phyloP scores from a whole-genome alignment of 2,329 filamentous ascomycete species.

The Didymella lethalis region DNA sequence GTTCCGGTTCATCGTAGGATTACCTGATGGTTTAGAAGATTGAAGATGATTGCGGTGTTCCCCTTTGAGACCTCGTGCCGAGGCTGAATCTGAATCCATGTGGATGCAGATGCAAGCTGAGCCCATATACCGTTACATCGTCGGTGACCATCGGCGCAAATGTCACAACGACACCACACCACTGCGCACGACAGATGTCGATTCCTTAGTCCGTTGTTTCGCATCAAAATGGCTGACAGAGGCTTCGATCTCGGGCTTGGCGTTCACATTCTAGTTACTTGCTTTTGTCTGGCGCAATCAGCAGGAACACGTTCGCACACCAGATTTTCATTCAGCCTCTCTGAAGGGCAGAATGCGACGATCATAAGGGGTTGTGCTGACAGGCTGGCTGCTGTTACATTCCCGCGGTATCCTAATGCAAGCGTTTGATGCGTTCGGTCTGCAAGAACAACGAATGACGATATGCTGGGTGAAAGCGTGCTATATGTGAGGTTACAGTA shows the following conservation, averaged over 20 bases:
- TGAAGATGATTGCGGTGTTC: constrained; percentile 3
- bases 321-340: not conserved
- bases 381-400: constrained; percentile 17
- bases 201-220: constrained; percentile 3
- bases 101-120: constrained; percentile 18
- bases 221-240: not conserved
- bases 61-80: not conserved
- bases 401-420: constrained; percentile 10
- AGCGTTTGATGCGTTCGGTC: constrained; percentile 15
- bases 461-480: not conserved
- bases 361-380: constrained; percentile 15
- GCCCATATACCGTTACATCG: constrained; percentile 40
- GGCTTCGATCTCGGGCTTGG: not conserved
- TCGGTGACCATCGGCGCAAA: constrained; percentile 35
- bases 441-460: constrained; percentile 9
- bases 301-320: not conserved
- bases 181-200: constrained; percentile 11
- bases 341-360: not conserved
- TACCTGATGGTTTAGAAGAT: not conserved
- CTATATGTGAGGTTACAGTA: constrained; percentile 18
- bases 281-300: constrained; percentile 4
- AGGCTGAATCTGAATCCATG: constrained; percentile 4
- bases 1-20: not conserved
- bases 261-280: not conserved
- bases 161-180: constrained; percentile 24